Conservation (phyloP, 2,329 filamentous ascomycete species). For the Xylaria sp. region DNA sequence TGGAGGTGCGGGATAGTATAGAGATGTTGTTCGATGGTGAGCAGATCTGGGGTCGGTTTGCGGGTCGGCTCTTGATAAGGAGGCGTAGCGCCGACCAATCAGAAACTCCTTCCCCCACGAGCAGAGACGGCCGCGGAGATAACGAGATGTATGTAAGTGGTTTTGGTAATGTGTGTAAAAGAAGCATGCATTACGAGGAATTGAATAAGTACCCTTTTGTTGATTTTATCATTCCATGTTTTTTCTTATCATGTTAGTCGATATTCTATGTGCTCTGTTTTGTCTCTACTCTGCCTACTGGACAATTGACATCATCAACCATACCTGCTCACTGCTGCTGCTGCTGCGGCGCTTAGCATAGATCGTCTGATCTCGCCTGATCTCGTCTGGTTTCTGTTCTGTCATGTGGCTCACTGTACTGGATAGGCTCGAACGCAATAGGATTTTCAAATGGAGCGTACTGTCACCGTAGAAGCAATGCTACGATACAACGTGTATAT, state of each 20-base stretch:
- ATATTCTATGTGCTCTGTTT: no score
- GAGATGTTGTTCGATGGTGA: not conserved
- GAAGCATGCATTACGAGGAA: constrained; percentile 8
- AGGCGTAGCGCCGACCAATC: constrained; percentile 25
- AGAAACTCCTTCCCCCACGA: not conserved
- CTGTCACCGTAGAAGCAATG: not conserved
- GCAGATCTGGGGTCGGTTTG: constrained; percentile 8
- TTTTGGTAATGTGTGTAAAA: not conserved
- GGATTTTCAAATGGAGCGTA: not conserved
- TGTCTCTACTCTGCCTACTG: not conserved
- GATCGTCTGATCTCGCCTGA: constrained; percentile 28
- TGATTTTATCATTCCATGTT: not conserved
- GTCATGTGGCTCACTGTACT: constrained; percentile 1
- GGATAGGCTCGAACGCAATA: not conserved
- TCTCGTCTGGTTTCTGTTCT: not conserved
- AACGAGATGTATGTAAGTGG: constrained; percentile 11
- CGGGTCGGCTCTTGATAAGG: constrained; percentile 28
- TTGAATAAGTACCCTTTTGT: not conserved
- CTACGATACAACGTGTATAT: constrained; percentile 16
- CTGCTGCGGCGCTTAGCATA: not conserved
- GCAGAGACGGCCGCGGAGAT: constrained; percentile 28
- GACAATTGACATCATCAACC: constrained; percentile 27
- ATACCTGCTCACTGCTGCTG: not conserved
- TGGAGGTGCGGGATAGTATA: not conserved
- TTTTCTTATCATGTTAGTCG: constrained; percentile 19